Evolutionary conservation across 345 rosid genomes (phyloP).

Genomic region (Hevea brasiliensis): DNA sequence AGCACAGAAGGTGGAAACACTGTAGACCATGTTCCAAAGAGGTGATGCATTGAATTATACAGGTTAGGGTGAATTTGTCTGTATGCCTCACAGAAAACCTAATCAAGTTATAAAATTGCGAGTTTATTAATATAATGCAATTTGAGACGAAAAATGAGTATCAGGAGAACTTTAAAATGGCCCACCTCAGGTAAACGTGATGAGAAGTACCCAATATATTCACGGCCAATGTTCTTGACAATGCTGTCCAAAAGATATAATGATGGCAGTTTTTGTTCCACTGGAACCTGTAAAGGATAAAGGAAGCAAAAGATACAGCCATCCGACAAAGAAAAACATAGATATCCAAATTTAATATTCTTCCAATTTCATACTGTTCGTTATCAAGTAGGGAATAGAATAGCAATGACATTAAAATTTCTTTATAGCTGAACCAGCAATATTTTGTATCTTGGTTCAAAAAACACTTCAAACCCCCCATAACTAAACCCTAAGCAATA

Average conservation of each 20-base stretch:
- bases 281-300: conserved; percentile 63
- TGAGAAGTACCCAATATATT: conserved; percentile 74
- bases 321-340: neutral
- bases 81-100: conserved; percentile 89
- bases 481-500: neutral
- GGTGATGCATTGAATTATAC: conserved; percentile 80
- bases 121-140: neutral
- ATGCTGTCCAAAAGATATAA: conserved; percentile 94
- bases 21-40: conserved; percentile 93
- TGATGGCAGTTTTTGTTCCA: conserved; percentile 87
- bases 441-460: neutral
- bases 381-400: neutral
- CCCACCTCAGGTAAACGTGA: conserved; percentile 94
- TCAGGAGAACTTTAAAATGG: neutral
- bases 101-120: neutral
- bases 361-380: neutral
- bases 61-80: conserved; percentile 68
- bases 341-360: neutral
- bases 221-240: conserved; percentile 87
- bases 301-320: neutral
- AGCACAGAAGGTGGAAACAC: conserved; percentile 76
- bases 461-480: neutral
- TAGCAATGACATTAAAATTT: too few species aligned
- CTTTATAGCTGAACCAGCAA: too few species aligned
- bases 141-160: neutral